phyloP scores from a whole-genome alignment of 441 rosid genomes.

The Croton setiger region DNA sequence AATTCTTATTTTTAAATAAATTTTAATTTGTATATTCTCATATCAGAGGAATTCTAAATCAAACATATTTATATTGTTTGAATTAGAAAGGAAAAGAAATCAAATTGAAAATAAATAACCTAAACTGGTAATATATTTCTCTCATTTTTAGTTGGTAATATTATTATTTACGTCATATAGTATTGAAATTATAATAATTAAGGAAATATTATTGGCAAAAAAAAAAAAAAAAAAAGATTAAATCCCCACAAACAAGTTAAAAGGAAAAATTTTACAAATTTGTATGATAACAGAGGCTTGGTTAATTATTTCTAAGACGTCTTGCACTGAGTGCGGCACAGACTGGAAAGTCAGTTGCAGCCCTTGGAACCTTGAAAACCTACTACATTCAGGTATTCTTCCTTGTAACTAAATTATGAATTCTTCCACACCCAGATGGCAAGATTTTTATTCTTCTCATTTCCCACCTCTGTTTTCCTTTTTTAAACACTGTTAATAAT shows the following conservation, averaged over 20 bases:
- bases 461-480: not conserved
- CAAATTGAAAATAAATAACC: too few species aligned
- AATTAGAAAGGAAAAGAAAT: too few species aligned
- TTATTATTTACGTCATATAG: too few species aligned
- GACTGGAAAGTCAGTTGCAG: slow-evolving; percentile 11
- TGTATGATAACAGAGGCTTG: not conserved
- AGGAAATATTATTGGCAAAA: too few species aligned
- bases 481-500: not conserved
- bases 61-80: too few species aligned
- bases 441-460: not conserved
- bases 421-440: slow-evolving; percentile 23
- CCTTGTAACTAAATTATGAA: slow-evolving; percentile 13
- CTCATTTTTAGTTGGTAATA: too few species aligned
- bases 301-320: not conserved
- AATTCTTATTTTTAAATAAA: too few species aligned
- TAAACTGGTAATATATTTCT: too few species aligned
- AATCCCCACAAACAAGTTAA: not conserved
- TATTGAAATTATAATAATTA: too few species aligned
- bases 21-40: too few species aligned
- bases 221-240: too few species aligned
- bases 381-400: slow-evolving; percentile 22
- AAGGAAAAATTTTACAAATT: not conserved
- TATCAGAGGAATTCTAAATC: too few species aligned
- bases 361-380: not conserved
- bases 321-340: slow-evolving; percentile 8